Evolutionary conservation across 169 alveolate species (phyloP).

Genomic region (Eimeria brunetti): DNA sequence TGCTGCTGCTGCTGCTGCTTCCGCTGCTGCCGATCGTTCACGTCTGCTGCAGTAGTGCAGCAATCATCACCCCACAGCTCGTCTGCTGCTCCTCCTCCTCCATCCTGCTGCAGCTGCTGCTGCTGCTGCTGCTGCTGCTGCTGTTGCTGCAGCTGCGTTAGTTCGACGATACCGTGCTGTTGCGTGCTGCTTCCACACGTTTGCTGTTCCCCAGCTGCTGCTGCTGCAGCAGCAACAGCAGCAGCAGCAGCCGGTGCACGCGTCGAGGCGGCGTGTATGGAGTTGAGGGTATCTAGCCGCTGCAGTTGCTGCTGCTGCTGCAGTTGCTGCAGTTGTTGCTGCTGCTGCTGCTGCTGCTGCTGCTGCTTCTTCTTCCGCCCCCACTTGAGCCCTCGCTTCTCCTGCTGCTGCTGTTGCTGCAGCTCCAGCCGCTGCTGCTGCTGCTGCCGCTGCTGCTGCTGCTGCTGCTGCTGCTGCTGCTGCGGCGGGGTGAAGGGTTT

Average conservation of each 20-base stretch:
- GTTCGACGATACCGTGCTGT: neutral
- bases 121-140: slow-evolving; percentile 60
- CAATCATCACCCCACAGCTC: neutral
- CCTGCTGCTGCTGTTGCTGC: no score
- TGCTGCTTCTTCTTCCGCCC: neutral
- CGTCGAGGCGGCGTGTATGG: neutral
- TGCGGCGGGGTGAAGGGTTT: slow-evolving; percentile 28
- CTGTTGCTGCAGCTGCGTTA: slow-evolving; percentile 19
- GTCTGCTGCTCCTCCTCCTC: neutral
- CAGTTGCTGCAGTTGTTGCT: no score
- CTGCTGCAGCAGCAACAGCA: slow-evolving; percentile 28
- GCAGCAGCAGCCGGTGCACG: neutral
- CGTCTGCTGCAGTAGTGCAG: neutral
- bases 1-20: neutral
- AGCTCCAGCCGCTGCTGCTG: no score
- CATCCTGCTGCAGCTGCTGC: slow-evolving; percentile 29
- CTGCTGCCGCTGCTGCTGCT: slow-evolving; percentile 10
- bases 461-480: slow-evolving; percentile 45
- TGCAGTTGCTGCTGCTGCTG: no score
- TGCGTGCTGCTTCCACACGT: neutral
- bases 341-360: no score
- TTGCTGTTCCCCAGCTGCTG: slow-evolving; percentile 3
- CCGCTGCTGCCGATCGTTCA: neutral
- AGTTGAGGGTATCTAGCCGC: no score
- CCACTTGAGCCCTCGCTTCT: neutral